Conservation (phyloP, 2,329 filamentous ascomycete genomes). For the Colletotrichum lentis region DNA sequence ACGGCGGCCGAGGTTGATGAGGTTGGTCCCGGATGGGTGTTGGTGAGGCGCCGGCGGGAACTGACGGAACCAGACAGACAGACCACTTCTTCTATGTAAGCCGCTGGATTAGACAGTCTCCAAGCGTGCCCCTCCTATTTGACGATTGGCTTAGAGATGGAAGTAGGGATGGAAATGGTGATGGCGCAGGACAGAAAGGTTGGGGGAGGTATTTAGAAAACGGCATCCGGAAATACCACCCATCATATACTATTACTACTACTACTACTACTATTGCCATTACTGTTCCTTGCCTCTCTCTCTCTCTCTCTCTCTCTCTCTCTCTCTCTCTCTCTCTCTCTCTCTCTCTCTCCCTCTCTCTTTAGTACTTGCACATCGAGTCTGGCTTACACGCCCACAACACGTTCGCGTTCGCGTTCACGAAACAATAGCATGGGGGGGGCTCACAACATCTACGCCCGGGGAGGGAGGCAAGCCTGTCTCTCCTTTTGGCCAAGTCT, state of each 20-base stretch:
- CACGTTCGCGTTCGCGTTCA: neutral
- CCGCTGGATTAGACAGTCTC: conserved; percentile 6
- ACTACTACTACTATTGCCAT: too few species aligned
- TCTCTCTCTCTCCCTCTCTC: too few species aligned
- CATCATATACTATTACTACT: conserved; percentile 1
- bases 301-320: too few species aligned
- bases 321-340: too few species aligned
- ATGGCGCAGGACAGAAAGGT: neutral
- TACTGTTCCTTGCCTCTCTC: too few species aligned
- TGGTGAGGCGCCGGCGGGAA: conserved; percentile 16
- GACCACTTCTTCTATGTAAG: conserved; percentile 16
- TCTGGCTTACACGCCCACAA: neutral
- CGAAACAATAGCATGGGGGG: neutral
- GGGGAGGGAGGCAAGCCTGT: too few species aligned
- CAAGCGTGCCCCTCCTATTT: conserved; percentile 18
- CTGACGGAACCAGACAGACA: too few species aligned
- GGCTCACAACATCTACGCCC: neutral
- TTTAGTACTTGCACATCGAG: too few species aligned
- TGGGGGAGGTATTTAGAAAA: neutral
- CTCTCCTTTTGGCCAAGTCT: neutral
- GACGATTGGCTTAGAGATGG: neutral
- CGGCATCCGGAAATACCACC: neutral
- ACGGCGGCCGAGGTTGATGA: neutral
- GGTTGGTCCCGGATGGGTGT: conserved; percentile 14
- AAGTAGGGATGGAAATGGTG: neutral